A percentile compares a stretch with the other conserved stretches of the same genome.
Conservation (phyloP, 352 stramenopile genomes). For the Phytopythium chamaehyphon region DNA sequence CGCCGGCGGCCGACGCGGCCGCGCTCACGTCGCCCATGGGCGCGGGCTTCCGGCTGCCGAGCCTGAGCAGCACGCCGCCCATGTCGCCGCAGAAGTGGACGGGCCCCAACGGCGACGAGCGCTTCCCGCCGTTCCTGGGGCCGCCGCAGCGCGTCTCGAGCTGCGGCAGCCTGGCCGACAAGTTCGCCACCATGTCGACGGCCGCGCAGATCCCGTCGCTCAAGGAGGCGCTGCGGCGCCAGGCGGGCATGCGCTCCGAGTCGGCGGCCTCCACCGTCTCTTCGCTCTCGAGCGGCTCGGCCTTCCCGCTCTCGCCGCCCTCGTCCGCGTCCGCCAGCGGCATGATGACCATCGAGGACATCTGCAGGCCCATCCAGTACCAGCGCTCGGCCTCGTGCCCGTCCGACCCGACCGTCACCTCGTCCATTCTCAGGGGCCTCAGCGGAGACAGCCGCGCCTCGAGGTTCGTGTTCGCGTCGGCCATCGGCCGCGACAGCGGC, state of each 20-base stretch:
- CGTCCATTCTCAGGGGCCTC: background rate
- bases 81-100: slow-evolving; percentile 45
- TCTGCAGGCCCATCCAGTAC: slow-evolving; percentile 59
- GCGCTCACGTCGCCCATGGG: slow-evolving; percentile 19
- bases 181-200: slow-evolving; percentile 15
- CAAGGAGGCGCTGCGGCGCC: slow-evolving; percentile 23
- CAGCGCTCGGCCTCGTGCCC: slow-evolving; percentile 64
- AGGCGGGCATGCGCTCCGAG: slow-evolving; percentile 9
- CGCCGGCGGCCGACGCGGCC: slow-evolving; percentile 8
- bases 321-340: slow-evolving; percentile 21
- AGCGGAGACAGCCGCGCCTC: background rate
- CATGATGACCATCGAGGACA: slow-evolving; percentile 29
- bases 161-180: slow-evolving; percentile 27
- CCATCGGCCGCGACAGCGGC: background rate
- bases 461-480: background rate
- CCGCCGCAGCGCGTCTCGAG: slow-evolving; percentile 2
- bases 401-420: slow-evolving; percentile 49
- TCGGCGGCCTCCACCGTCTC: slow-evolving; percentile 16
- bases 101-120: slow-evolving; percentile 1
- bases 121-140: slow-evolving; percentile 4
- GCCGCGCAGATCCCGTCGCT: slow-evolving; percentile 26
- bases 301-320: slow-evolving; percentile 2
- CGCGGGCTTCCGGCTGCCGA: slow-evolving; percentile 36
- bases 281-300: slow-evolving; percentile 3
- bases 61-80: slow-evolving; percentile 30